Base-by-base conservation (phyloP, 805 yeast species). In the Lipomyces yamadae region DNA sequence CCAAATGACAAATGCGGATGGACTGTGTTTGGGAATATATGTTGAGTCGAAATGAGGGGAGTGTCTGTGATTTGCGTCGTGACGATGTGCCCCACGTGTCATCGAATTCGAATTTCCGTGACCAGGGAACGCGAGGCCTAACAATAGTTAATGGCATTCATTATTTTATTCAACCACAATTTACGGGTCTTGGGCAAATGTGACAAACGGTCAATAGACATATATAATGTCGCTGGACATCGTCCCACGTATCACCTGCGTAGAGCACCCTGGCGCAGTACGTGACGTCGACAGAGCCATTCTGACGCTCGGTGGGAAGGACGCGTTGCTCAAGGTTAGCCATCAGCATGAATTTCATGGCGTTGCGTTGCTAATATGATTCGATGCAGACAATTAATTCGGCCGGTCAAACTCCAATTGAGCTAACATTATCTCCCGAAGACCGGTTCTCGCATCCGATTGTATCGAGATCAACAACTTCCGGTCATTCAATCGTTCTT, bases 381-480 rank as follows among this genome's bases (percentile, higher is more conserved):
- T 4, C 15, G 39, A 4, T 18, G 4, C 34, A 70, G 57, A 72
- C 72, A 4, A 71, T 81, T 55, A 81, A 80, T 45, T 73, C 72
- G 53, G 73, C 74, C 37, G 77, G 75, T 30, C 71, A 70, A 18
- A 61, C 62, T 37, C 73, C 73, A 7, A 71, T 81, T 58, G 81
- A 80, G 62, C 74, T 81, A 29, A 59, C 78, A 35, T 72, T 80
- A 4, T 68, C 79, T 39, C 78, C 81, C 0, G 67, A 66, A 0
- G 81, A 80, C 67, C 72, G 72, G 30, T 79, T 78, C 61, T 77
- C 83, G 63, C 90, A 86, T 71, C 88, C 89, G 0, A 76, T 86
- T 2, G 79, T 63, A 34, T 77, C 82, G 4, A 65, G 75, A 11
- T 68, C 77, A 5, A 69, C 70, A 15, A 62, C 73, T 30, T 72